Conservation (phyloP, 768 basidiomycete species). For the Pholiota microspora region DNA sequence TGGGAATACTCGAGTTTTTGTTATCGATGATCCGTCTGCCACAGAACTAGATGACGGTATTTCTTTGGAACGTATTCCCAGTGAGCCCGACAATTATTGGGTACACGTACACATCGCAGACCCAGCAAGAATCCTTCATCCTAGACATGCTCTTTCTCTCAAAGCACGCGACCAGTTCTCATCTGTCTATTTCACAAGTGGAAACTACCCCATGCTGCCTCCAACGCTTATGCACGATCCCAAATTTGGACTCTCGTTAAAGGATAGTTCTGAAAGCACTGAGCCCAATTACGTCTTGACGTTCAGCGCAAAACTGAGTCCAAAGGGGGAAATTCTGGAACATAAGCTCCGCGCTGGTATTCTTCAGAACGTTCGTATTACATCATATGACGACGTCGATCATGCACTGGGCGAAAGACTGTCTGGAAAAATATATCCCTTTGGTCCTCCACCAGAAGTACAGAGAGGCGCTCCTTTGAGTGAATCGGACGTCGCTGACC, state of each 20-base stretch:
- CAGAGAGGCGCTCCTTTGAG: conserved; percentile 5
- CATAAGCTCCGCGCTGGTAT: conserved; percentile 69
- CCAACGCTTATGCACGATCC: conserved; percentile 45
- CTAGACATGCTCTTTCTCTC: conserved; percentile 58
- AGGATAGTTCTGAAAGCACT: conserved; percentile 20
- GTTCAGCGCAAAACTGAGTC: conserved; percentile 73
- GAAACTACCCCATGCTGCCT: conserved; percentile 75
- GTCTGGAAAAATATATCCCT: conserved; percentile 34
- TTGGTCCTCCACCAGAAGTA: conserved; percentile 30
- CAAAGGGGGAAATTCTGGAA: conserved; percentile 65
- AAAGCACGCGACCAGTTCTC: conserved; percentile 50
- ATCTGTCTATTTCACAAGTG: conserved; percentile 65
- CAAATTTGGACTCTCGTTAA: conserved; percentile 39
- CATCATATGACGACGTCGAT: conserved; percentile 74
- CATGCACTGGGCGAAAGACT: conserved; percentile 32
- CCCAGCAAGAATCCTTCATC: conserved; percentile 77
- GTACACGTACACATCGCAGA: conserved; percentile 93
- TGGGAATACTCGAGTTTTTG: conserved; percentile 75
- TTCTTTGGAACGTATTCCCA: conserved; percentile 69
- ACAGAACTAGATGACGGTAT: conserved; percentile 93
- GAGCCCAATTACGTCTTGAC: conserved; percentile 63
- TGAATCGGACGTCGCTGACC: conserved; percentile 25
- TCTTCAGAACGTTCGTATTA: conserved; percentile 60
- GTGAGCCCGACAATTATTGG: conserved; percentile 66
- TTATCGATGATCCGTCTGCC: conserved; percentile 79